phyloP scores from a whole-genome alignment of 495 filamentous ascomycete species.

The Talaromyces liani region DNA sequence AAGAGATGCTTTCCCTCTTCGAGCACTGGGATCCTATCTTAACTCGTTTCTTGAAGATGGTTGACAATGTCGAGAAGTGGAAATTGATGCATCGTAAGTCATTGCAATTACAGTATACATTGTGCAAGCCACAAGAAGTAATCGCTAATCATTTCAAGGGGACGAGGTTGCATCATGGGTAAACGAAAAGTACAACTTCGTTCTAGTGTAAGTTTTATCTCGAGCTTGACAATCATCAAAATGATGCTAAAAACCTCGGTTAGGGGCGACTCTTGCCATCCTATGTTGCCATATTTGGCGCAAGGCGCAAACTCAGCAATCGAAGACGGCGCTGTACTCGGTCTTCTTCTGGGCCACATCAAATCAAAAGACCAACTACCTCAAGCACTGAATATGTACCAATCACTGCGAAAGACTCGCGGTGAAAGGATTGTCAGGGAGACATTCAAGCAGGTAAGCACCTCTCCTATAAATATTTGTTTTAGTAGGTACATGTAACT shows the following conservation, averaged over 20 bases:
- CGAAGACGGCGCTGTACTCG: slow-evolving; percentile 45
- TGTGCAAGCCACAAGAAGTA: not conserved
- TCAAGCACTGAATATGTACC: slow-evolving; percentile 46
- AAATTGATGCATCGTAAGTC: slow-evolving; percentile 52
- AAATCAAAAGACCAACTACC: slow-evolving; percentile 33
- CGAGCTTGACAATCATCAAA: no score
- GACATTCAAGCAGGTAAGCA: slow-evolving; percentile 20
- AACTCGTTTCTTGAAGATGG: slow-evolving; percentile 36
- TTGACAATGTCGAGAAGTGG: slow-evolving; percentile 52
- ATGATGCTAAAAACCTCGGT: not conserved
- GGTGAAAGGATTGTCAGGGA: slow-evolving; percentile 50
- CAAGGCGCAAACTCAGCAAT: slow-evolving; percentile 47
- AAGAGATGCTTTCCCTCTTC: slow-evolving; percentile 51
- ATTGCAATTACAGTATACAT: slow-evolving; percentile 14
- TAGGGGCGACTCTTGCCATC: slow-evolving; percentile 58
- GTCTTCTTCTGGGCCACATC: slow-evolving; percentile 33
- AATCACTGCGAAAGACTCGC: slow-evolving; percentile 52
- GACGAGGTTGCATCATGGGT: not conserved
- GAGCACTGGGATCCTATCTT: slow-evolving; percentile 43
- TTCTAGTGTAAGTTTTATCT: not conserved
- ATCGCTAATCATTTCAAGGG: not conserved
- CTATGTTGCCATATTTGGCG: slow-evolving; percentile 61
- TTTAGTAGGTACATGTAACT: not conserved
- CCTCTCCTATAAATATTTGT: not conserved
- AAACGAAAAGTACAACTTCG: not conserved